These are phyloP conservation scores for Suillus occidentalis DNA, from an alignment of 768 basidiomycete genomes.

Conservation along the genomic window DNA sequence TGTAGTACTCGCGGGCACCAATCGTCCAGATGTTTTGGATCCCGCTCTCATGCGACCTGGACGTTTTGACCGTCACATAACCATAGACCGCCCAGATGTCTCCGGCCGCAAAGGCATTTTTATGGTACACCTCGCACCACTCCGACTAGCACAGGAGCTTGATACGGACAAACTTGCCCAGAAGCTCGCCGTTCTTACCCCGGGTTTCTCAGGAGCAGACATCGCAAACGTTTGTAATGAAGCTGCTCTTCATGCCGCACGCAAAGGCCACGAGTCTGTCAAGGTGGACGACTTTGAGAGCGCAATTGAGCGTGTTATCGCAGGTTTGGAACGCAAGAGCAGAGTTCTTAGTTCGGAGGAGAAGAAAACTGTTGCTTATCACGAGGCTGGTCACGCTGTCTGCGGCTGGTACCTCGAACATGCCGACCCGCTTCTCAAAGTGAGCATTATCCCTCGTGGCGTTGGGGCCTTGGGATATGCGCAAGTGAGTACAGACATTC, in stretches of 20 bases:
- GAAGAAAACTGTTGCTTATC: constrained; percentile 98
- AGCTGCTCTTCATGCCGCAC: constrained; percentile 92
- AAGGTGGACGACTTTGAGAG: constrained; percentile 90
- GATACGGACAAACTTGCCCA: constrained; percentile 68
- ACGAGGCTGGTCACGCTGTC: constrained; percentile 98
- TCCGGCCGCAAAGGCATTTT: constrained; percentile 93
- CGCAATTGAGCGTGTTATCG: constrained; percentile 97
- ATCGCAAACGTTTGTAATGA: constrained; percentile 99
- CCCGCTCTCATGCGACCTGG: constrained; percentile 95
- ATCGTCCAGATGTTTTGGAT: constrained; percentile 95
- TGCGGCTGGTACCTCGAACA: constrained; percentile 99
- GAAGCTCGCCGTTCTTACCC: constrained; percentile 94
- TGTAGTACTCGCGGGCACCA: constrained; percentile 95
- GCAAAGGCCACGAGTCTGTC: constrained; percentile 76
- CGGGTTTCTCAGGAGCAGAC: constrained; percentile 98
- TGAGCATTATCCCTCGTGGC: constrained; percentile 97
- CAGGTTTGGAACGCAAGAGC: constrained; percentile 94
- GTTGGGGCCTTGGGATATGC: constrained; percentile 96
- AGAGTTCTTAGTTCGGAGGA: constrained; percentile 91
- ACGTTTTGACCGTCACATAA: constrained; percentile 95
- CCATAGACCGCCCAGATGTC: constrained; percentile 94
- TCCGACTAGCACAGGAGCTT: constrained; percentile 63
- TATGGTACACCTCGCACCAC: constrained; percentile 84
- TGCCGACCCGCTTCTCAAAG: constrained; percentile 94
- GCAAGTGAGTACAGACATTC: constrained; percentile 52